phyloP scores from a whole-genome alignment of 331 rosid species.

The Ulmus americana region DNA sequence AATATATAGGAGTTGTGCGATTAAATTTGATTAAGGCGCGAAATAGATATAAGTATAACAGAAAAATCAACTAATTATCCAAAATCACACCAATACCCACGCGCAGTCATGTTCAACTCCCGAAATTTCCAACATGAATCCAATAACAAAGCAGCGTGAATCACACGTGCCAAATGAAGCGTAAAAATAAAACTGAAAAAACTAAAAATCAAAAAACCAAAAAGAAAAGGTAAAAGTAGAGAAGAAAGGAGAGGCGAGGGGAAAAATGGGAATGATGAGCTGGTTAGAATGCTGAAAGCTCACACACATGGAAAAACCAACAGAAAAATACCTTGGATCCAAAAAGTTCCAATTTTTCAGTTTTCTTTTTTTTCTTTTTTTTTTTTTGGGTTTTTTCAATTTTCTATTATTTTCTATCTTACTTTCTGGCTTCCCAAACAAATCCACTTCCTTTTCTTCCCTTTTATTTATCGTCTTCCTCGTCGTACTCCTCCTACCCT shows the following conservation, averaged over 20 bases:
- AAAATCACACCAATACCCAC: background rate
- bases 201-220: background rate
- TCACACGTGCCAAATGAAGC: background rate
- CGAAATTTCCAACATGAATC: too few species aligned
- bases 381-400: background rate
- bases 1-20: too few species aligned
- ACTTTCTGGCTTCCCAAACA: conserved; percentile 55
- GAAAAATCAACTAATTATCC: background rate
- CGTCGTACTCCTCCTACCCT: conserved; percentile 18
- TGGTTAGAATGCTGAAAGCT: conserved; percentile 14
- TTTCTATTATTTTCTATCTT: background rate
- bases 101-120: background rate
- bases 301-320: conserved; percentile 8
- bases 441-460: conserved; percentile 10
- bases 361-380: background rate
- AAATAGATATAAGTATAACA: too few species aligned
- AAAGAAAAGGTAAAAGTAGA: background rate
- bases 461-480: conserved; percentile 8
- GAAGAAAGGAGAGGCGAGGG: conserved; percentile 22
- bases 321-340: conserved; percentile 43
- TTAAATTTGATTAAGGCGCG: too few species aligned
- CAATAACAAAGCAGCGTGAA: background rate
- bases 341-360: conserved; percentile 24
- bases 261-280: conserved; percentile 48
- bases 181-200: background rate